Evolutionary conservation across 345 rosid species (phyloP).

Genomic region (Bretschneidera sinensis): DNA sequence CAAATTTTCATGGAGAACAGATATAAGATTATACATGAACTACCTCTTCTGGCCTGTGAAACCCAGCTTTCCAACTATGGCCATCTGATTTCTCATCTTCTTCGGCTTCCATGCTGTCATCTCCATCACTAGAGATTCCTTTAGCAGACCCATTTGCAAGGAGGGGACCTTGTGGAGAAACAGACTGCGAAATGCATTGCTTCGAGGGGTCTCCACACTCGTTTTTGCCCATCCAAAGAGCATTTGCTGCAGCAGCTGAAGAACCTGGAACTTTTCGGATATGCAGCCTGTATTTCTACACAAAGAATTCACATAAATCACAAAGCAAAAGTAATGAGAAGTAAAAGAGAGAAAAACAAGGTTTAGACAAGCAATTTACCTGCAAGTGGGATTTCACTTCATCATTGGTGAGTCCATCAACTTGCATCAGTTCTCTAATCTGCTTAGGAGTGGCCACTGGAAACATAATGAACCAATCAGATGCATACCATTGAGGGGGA

Average conservation of each 20-base stretch:
- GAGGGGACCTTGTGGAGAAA: constrained; percentile 60
- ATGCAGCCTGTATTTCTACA: constrained; percentile 83
- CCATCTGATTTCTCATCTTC: constrained; percentile 52
- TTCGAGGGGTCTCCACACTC: constrained; percentile 31
- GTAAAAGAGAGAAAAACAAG: constrained; percentile 3
- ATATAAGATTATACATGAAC: constrained; percentile 17
- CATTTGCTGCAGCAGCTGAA: constrained; percentile 21
- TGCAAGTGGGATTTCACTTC: constrained; percentile 94
- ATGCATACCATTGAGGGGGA: not conserved
- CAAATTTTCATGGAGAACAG: constrained; percentile 9
- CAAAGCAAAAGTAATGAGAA: constrained; percentile 1
- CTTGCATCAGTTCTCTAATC: constrained; percentile 70
- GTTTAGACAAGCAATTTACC: constrained; percentile 32
- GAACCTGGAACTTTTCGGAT: constrained; percentile 43
- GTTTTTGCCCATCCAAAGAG: constrained; percentile 30
- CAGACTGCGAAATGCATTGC: constrained; percentile 38
- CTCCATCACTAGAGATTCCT: constrained; percentile 38
- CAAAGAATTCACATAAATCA: constrained; percentile 11
- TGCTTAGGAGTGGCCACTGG: constrained; percentile 82
- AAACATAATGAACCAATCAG: constrained; percentile 16
- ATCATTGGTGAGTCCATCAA: constrained; percentile 85
- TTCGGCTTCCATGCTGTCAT: constrained; percentile 49
- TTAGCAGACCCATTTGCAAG: constrained; percentile 29
- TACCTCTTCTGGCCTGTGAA: constrained; percentile 7
- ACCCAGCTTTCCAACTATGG: constrained; percentile 38